Base-by-base conservation (phyloP, 768 basidiomycete species). In the Phaffia australis region DNA sequence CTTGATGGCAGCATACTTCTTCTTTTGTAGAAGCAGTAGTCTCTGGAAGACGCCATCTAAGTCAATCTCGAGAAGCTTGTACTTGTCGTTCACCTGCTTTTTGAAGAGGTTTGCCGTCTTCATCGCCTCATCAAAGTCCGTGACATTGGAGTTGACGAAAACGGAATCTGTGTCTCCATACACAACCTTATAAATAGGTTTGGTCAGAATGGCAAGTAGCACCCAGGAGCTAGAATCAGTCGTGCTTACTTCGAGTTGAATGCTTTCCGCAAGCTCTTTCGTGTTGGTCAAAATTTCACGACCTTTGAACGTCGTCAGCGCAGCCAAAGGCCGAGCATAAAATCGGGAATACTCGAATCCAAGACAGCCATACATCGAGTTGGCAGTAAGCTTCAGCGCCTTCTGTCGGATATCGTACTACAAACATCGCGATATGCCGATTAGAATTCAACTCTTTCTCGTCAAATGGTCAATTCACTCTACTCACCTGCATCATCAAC, bases 321-420 rank as follows among this genome's bases (percentile, higher is more conserved):
- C 91, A 19, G 95, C 95, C n/a, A 99, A 83, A 0, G 93, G 91
- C 52, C 89, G 83, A 25, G 95, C 95, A 71, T 92, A 97, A 80
- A 98, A 98, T 59, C 95, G 81, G 14, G 95, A 97, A 71, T 91
- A 88, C 73, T 93, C 91, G 74, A 97, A 98, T 57, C 95, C 95
- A 25, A 99, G 85, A 80, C 95, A 99, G 21, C 95, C 95, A 76
- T 99, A 99, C 95, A 98, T 99, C 81, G 89, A 93, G 79, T 99
- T 98, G 58, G 95, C 95, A 4, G 95, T 99, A 46, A 98, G 84
- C 78, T 98, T 98, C 59, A 98, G 80, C 0, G 95, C 95, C 76
- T 89, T 86, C 72, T 99, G 95, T 74, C 91, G 92, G 79, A 98
- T 95, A 72, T 99, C 92, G 73, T 87, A 98, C 89, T 97, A 72